Conservation (phyloP, 441 rosid species). For the Populus hybrid region DNA sequence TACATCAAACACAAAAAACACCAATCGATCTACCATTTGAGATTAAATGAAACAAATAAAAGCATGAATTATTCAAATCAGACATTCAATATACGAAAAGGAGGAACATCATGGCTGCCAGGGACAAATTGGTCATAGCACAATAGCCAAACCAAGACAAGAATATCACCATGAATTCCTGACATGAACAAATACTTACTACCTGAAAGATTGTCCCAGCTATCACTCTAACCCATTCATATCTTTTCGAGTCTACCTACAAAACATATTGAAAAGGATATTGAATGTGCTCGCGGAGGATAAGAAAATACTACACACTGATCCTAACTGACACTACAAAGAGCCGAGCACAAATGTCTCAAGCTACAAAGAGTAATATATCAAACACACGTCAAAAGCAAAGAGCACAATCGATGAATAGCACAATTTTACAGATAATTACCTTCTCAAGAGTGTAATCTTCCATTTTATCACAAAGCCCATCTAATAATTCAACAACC, state of each 20-base stretch:
- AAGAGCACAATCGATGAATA: constrained; percentile 12
- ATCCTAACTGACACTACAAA: too few species aligned
- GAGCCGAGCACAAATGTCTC: not conserved
- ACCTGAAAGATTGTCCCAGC: constrained; percentile 54
- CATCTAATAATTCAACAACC: constrained; percentile 85
- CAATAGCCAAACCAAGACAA: not conserved
- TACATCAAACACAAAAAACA: not conserved
- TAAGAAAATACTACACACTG: not conserved
- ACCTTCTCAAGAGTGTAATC: constrained; percentile 91
- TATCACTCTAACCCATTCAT: constrained; percentile 64
- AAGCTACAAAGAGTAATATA: not conserved
- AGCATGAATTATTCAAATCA: not conserved
- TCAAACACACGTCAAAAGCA: not conserved
- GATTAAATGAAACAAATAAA: not conserved
- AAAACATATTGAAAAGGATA: constrained; percentile 20
- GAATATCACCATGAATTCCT: not conserved
- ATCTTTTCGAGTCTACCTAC: constrained; percentile 57
- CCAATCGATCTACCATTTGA: not conserved
- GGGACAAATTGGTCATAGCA: not conserved
- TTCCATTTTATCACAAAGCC: constrained; percentile 90
- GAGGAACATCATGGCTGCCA: constrained; percentile 1
- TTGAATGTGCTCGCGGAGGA: constrained; percentile 1
- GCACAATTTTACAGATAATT: constrained; percentile 9
- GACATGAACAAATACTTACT: constrained; percentile 35
- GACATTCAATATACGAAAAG: not conserved